phyloP scores from a whole-genome alignment of 441 rosid species.

The Brassica hybrid region DNA sequence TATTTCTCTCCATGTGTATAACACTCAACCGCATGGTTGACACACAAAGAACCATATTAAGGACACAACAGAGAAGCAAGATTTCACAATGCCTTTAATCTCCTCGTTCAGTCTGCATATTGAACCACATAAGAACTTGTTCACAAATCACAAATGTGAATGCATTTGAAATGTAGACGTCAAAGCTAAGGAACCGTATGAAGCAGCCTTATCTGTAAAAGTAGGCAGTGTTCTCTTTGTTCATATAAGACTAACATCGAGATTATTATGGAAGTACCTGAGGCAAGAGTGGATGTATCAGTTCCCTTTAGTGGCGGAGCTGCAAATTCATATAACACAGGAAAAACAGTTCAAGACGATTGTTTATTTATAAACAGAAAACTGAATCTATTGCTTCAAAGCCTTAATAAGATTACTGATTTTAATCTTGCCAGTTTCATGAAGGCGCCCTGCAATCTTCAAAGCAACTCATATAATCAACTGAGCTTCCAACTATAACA shows the following conservation, averaged over 20 bases:
- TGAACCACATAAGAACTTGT: neutral
- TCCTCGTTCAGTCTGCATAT: conserved; percentile 81
- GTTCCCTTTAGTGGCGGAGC: conserved; percentile 85
- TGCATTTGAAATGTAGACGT: neutral
- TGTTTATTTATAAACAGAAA: too few relatives aligned
- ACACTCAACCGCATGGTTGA: conserved; percentile 1
- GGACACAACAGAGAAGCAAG: conserved; percentile 85
- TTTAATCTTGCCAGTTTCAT: too few relatives aligned
- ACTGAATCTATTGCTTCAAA: too few relatives aligned
- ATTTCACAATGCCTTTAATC: conserved; percentile 67
- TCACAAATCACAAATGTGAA: neutral
- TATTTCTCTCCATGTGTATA: neutral
- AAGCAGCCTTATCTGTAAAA: neutral
- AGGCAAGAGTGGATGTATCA: conserved; percentile 87
- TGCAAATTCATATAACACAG: too few relatives aligned
- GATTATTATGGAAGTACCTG: conserved; percentile 50
- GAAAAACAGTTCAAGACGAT: too few relatives aligned
- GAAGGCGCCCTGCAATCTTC: too few relatives aligned
- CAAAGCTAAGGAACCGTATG: neutral
- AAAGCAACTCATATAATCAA: too few relatives aligned
- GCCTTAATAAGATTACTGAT: too few relatives aligned
- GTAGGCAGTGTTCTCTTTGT: neutral
- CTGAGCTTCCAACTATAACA: too few relatives aligned
- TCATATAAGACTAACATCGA: neutral
- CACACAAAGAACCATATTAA: conserved; percentile 38